phyloP scores from a whole-genome alignment of 2,329 filamentous ascomycete genomes.

The Trichoderma sp. region DNA sequence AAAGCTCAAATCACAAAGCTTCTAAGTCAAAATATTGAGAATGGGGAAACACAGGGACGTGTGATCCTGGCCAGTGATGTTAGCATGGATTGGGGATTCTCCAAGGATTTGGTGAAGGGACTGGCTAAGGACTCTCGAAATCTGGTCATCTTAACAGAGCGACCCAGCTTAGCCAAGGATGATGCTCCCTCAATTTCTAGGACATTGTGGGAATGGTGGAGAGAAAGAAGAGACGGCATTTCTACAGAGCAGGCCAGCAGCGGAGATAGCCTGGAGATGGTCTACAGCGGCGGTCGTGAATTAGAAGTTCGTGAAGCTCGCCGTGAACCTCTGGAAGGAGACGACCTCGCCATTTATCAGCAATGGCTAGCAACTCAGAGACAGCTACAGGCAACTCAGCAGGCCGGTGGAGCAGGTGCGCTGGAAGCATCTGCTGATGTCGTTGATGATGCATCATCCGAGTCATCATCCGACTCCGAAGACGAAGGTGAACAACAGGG shows the following conservation, averaged over 20 bases:
- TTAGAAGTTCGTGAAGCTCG: slow-evolving; percentile 61
- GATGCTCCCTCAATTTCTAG: slow-evolving; percentile 62
- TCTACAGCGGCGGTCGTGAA: slow-evolving; percentile 62
- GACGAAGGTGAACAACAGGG: slow-evolving; percentile 88
- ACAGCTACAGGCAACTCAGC: slow-evolving; percentile 79
- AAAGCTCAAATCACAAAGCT: slow-evolving; percentile 76
- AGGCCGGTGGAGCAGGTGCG: slow-evolving; percentile 64
- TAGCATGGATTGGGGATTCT: slow-evolving; percentile 93
- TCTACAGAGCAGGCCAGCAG: slow-evolving; percentile 54
- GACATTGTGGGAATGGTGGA: slow-evolving; percentile 79
- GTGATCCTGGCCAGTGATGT: slow-evolving; percentile 91
- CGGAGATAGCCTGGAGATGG: slow-evolving; percentile 62
- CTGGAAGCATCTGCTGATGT: slow-evolving; percentile 70
- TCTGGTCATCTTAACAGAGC: slow-evolving; percentile 82
- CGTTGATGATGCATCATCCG: slow-evolving; percentile 80
- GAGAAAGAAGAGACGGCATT: slow-evolving; percentile 63
- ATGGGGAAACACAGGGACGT: slow-evolving; percentile 49
- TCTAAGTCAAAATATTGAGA: slow-evolving; percentile 46
- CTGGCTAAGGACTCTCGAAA: slow-evolving; percentile 78
- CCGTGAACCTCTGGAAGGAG: slow-evolving; percentile 66
- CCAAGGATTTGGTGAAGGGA: slow-evolving; percentile 71
- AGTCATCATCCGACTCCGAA: slow-evolving; percentile 81
- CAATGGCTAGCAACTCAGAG: slow-evolving; percentile 88
- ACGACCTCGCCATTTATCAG: slow-evolving; percentile 80
- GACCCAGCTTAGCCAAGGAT: slow-evolving; percentile 45